phyloP scores from a whole-genome alignment of 1,284 basidiomycete species.

The Schizophyllum commune region DNA sequence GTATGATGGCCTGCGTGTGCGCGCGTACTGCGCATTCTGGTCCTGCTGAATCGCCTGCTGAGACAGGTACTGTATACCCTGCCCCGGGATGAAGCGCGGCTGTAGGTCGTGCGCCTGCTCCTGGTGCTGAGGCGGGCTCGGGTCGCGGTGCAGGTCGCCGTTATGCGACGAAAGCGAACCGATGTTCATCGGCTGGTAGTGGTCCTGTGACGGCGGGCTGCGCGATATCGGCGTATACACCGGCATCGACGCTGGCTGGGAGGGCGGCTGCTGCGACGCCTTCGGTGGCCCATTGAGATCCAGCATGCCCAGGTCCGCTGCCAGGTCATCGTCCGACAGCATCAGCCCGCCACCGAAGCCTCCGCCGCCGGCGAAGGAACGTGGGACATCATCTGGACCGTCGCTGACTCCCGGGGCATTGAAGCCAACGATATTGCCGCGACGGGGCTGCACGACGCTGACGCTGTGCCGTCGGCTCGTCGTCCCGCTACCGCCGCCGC shows the following conservation, averaged over 20 bases:
- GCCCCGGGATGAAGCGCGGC: slow-evolving; percentile 54
- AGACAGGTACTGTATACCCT: slow-evolving; percentile 55
- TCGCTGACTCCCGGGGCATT: slow-evolving; percentile 39
- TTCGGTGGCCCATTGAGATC: slow-evolving; percentile 45
- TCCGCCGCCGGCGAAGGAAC: slow-evolving; percentile 1
- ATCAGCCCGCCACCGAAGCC: slow-evolving; percentile 45
- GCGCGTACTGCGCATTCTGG: slow-evolving; percentile 20
- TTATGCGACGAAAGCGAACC: slow-evolving; percentile 21
- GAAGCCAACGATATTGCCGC: slow-evolving; percentile 61
- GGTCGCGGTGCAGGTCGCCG: slow-evolving; percentile 16
- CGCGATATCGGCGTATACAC: slow-evolving; percentile 63
- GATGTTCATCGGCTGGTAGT: not conserved
- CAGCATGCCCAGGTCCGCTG: slow-evolving; percentile 42
- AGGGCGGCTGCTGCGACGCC: slow-evolving; percentile 31
- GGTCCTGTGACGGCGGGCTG: slow-evolving; percentile 30
- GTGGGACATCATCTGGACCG: not conserved
- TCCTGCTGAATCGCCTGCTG: slow-evolving; percentile 23
- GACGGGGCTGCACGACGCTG: slow-evolving; percentile 71
- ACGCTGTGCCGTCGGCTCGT: slow-evolving; percentile 83
- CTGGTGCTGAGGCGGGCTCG: slow-evolving; percentile 16
- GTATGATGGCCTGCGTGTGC: slow-evolving; percentile 31
- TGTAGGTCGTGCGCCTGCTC: slow-evolving; percentile 29
- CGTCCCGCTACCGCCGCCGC: slow-evolving; percentile 55
- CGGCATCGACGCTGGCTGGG: slow-evolving; percentile 59
- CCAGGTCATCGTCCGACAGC: slow-evolving; percentile 77